phyloP scores from a whole-genome alignment of 305 asterid genomes.

The Caryopteris hybrid region DNA sequence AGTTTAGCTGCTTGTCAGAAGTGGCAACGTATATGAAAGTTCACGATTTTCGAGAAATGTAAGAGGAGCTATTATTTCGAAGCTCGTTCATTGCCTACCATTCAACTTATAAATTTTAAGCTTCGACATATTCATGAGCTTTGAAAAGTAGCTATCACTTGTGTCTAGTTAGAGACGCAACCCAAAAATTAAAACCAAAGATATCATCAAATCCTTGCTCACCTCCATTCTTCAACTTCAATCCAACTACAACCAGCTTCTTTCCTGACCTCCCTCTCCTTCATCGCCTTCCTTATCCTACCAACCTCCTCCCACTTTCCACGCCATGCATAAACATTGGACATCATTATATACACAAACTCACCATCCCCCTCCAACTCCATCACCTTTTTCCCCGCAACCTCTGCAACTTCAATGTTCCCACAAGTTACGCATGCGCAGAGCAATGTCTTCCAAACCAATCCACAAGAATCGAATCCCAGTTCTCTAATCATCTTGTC shows the following conservation, averaged over 20 bases:
- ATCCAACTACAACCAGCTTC: slow-evolving; percentile 67
- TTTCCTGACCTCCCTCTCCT: slow-evolving; percentile 49
- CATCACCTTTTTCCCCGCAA: slow-evolving; percentile 49
- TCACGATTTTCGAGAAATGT: too few species aligned
- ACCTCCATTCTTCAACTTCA: slow-evolving; percentile 28
- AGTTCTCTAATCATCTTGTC: slow-evolving; percentile 45
- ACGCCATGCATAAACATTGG: slow-evolving; percentile 51
- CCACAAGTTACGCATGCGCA: slow-evolving; percentile 56
- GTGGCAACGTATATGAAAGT: too few species aligned
- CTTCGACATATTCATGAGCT: too few species aligned
- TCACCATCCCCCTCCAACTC: slow-evolving; percentile 56
- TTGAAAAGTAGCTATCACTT: too few species aligned
- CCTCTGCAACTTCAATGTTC: slow-evolving; percentile 41
- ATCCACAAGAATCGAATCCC: slow-evolving; percentile 39
- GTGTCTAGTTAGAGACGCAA: too few species aligned
- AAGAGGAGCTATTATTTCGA: too few species aligned
- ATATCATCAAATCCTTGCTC: background rate
- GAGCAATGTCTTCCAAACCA: slow-evolving; percentile 70
- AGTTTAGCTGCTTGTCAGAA: too few species aligned
- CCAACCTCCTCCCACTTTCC: slow-evolving; percentile 56
- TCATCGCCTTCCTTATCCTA: slow-evolving; percentile 50
- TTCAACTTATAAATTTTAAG: too few species aligned
- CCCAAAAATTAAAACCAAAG: too few species aligned
- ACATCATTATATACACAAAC: slow-evolving; percentile 55
- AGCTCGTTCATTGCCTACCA: too few species aligned